Conservation (phyloP, 2,329 filamentous ascomycete species). For the Fusarium nygamai region DNA sequence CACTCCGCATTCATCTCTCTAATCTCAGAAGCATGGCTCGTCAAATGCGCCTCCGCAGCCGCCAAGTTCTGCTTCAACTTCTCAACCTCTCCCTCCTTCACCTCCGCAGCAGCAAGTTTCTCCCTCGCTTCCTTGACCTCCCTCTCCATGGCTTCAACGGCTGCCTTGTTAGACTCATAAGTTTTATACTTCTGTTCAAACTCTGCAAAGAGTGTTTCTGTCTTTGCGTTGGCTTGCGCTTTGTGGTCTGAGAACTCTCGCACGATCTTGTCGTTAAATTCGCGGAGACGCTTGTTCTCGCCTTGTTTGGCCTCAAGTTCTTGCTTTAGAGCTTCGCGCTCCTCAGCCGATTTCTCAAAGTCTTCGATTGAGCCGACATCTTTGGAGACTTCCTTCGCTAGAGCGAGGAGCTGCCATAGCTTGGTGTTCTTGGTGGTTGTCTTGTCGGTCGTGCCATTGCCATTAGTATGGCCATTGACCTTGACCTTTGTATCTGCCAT, state of each 20-base stretch:
- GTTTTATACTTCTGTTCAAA: slow-evolving; percentile 42
- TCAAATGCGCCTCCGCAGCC: slow-evolving; percentile 26
- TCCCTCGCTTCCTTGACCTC: slow-evolving; percentile 56
- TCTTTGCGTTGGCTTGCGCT: slow-evolving; percentile 29
- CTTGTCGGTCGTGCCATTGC: slow-evolving; percentile 36
- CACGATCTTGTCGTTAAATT: slow-evolving; percentile 40
- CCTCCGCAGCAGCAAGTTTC: slow-evolving; percentile 50
- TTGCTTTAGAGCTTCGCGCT: slow-evolving; percentile 33
- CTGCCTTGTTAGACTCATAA: slow-evolving; percentile 40
- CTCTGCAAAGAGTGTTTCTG: slow-evolving; percentile 34
- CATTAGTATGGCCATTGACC: slow-evolving; percentile 31
- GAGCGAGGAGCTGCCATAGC: slow-evolving; percentile 39
- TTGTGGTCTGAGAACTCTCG: slow-evolving; percentile 39
- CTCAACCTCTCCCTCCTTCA: slow-evolving; percentile 54
- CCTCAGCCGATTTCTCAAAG: slow-evolving; percentile 39
- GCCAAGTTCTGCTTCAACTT: slow-evolving; percentile 44
- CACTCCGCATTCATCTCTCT: slow-evolving; percentile 42
- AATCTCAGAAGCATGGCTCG: slow-evolving; percentile 35
- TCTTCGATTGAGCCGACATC: slow-evolving; percentile 43
- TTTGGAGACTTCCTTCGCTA: slow-evolving; percentile 44
- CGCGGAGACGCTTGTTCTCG: slow-evolving; percentile 39
- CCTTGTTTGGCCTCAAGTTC: slow-evolving; percentile 39
- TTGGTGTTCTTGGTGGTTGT: slow-evolving; percentile 36
- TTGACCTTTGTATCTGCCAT: slow-evolving; percentile 46
- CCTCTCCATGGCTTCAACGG: slow-evolving; percentile 55